phyloP scores from a whole-genome alignment of 805 yeast species.

The Wickerhamomyces kurtzmanii region DNA sequence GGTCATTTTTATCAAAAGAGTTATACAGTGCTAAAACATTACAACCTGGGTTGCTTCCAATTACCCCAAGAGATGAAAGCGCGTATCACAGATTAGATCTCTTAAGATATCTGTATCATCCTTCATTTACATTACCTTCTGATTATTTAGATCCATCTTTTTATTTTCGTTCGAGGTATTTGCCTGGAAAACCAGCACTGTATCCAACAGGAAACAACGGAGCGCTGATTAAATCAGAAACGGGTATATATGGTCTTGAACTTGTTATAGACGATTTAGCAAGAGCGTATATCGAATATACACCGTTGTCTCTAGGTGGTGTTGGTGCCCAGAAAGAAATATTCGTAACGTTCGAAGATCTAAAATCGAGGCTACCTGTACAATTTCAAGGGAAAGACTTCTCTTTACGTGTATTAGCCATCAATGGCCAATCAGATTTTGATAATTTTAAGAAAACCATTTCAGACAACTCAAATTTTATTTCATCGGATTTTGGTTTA shows the following conservation, averaged over 20 bases:
- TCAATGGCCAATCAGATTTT: slow-evolving; percentile 48
- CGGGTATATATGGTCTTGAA: slow-evolving; percentile 74
- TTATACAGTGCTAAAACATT: slow-evolving; percentile 42
- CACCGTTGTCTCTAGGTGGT: slow-evolving; percentile 49
- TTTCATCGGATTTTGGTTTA: slow-evolving; percentile 27
- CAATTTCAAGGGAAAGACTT: slow-evolving; percentile 24
- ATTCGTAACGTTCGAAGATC: slow-evolving; percentile 34
- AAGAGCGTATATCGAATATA: slow-evolving; percentile 48
- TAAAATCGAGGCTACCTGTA: slow-evolving; percentile 25
- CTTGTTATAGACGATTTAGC: slow-evolving; percentile 29
- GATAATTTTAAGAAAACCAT: slow-evolving; percentile 30
- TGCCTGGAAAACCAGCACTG: slow-evolving; percentile 31
- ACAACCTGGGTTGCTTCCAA: slow-evolving; percentile 36
- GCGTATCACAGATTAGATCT: slow-evolving; percentile 83
- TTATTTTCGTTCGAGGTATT: slow-evolving; percentile 11
- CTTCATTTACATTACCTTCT: slow-evolving; percentile 60
- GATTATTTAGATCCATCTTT: slow-evolving; percentile 43
- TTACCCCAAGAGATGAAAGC: slow-evolving; percentile 56
- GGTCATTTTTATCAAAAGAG: slow-evolving; percentile 75
- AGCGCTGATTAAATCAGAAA: slow-evolving; percentile 36
- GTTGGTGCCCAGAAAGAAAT: slow-evolving; percentile 48
- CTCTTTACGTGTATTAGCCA: slow-evolving; percentile 41
- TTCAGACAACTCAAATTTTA: slow-evolving; percentile 6
- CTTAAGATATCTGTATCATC: slow-evolving; percentile 72
- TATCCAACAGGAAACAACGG: slow-evolving; percentile 34